phyloP scores from a whole-genome alignment of 768 basidiomycete species.

The Auricularia sp. region DNA sequence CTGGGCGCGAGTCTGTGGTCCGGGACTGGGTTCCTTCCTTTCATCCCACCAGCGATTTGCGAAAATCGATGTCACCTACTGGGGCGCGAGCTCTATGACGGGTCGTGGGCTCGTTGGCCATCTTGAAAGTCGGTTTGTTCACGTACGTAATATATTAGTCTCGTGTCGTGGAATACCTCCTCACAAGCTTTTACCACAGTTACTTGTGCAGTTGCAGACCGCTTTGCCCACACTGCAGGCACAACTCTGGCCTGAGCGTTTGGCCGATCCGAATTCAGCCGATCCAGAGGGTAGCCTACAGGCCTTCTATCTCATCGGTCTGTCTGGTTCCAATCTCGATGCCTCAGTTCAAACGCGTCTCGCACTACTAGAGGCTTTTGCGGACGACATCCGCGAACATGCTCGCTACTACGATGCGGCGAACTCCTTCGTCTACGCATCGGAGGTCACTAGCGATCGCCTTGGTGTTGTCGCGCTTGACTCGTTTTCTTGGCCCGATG shows the following conservation, averaged over 20 bases:
- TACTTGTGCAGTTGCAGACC: constrained; percentile 13
- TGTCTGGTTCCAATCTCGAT: constrained; percentile 7
- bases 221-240: constrained; percentile 6
- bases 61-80: constrained; percentile 14
- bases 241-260: constrained; percentile 15
- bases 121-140: constrained; percentile 15
- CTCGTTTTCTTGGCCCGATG: constrained; percentile 12
- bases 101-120: constrained; percentile 14
- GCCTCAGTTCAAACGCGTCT: not conserved
- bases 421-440: constrained; percentile 10
- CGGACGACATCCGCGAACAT: constrained; percentile 11
- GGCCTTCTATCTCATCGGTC: constrained; percentile 17
- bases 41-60: constrained; percentile 8
- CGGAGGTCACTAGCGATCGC: not conserved
- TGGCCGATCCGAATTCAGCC: constrained; percentile 9
- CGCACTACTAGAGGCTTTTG: constrained; percentile 9
- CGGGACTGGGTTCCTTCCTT: constrained; percentile 8
- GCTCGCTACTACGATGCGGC: constrained; percentile 12
- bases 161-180: not conserved
- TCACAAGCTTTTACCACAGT: constrained; percentile 5
- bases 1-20: constrained; percentile 10
- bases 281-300: constrained; percentile 3
- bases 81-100: constrained; percentile 13
- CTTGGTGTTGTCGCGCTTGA: constrained; percentile 6
- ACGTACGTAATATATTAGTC: constrained; percentile 9